These are phyloP conservation scores for Citrus medica DNA, from an alignment of 345 rosid genomes.

Conservation along the genomic window DNA sequence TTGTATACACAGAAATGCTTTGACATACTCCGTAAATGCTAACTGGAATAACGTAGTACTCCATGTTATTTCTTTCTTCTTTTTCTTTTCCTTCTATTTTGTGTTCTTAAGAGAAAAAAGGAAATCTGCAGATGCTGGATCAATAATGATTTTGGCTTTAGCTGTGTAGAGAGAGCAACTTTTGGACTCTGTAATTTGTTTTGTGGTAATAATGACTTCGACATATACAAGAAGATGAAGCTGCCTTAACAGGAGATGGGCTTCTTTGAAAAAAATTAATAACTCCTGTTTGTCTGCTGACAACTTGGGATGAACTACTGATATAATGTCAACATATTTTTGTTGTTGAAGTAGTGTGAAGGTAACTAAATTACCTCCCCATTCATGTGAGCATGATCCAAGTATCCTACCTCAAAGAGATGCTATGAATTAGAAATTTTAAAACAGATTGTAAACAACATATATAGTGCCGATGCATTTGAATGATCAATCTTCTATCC, in stretches of 20 bases:
- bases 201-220: background rate
- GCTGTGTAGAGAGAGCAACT: background rate
- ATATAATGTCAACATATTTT: background rate
- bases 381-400: no score
- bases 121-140: background rate
- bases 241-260: background rate
- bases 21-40: background rate
- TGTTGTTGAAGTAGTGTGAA: no score
- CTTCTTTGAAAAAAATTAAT: background rate
- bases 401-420: no score
- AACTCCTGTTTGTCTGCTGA: background rate
- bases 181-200: background rate
- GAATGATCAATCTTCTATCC: background rate
- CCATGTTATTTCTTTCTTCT: background rate
- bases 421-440: no score
- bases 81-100: background rate
- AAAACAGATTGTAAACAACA: background rate
- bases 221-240: background rate
- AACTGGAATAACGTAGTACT: background rate
- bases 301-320: background rate
- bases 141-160: background rate
- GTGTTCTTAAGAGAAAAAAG: background rate
- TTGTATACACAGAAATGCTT: background rate
- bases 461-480: background rate
- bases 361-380: no score